Evolutionary conservation across 805 yeast species (phyloP).

Genomic region (Candida adriatica): DNA sequence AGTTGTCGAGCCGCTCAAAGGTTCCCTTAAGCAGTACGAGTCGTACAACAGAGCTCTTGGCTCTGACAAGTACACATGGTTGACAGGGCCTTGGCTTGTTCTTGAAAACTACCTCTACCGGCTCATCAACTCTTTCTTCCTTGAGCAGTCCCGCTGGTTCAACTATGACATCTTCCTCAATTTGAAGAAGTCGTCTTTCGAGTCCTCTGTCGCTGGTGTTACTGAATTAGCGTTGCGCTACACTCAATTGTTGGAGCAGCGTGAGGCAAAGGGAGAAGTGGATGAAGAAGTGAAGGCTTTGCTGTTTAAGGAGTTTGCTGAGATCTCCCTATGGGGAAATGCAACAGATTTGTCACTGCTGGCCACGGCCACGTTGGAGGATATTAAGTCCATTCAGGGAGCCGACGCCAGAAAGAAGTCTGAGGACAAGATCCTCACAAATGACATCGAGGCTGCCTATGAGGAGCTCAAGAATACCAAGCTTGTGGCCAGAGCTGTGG

Average conservation of each 20-base stretch:
- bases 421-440: constrained; percentile 68
- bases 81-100: constrained; percentile 83
- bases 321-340: constrained; percentile 94
- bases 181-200: constrained; percentile 69
- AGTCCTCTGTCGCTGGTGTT: constrained; percentile 70
- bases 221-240: constrained; percentile 70
- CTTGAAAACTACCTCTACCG: constrained; percentile 84
- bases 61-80: constrained; percentile 49
- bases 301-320: constrained; percentile 76
- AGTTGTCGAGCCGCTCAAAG: constrained; percentile 37
- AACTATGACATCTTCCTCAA: constrained; percentile 67
- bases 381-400: constrained; percentile 87
- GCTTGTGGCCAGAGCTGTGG: constrained; percentile 40
- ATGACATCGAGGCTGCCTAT: constrained; percentile 74
- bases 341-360: constrained; percentile 91
- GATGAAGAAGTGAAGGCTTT: constrained; percentile 41
- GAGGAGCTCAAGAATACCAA: constrained; percentile 27
- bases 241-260: constrained; percentile 32
- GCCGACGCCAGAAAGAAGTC: constrained; percentile 78
- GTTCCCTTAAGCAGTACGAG: constrained; percentile 38
- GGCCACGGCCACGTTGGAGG: constrained; percentile 84
- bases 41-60: constrained; percentile 54
- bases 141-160: constrained; percentile 31
- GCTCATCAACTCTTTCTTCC: constrained; percentile 41
- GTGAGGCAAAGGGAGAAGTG: constrained; percentile 8